Evolutionary conservation across 352 stramenopile species (phyloP).

Genomic region (Pseudoperonospora humuli): DNA sequence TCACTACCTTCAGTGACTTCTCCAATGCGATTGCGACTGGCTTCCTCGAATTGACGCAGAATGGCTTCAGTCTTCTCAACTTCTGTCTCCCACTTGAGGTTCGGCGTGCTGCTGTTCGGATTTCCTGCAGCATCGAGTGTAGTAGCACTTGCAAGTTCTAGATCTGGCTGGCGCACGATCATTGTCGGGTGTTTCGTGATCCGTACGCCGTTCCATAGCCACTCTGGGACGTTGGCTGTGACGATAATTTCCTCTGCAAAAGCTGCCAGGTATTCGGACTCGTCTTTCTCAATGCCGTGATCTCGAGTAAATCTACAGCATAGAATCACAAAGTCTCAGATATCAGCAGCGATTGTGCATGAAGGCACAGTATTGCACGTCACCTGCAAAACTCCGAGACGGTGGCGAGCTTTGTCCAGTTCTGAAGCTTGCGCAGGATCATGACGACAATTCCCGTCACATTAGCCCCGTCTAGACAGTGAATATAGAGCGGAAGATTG

Average conservation of each 20-base stretch:
- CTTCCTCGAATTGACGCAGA: constrained; percentile 72
- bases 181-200: constrained; percentile 83
- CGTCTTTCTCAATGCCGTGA: constrained; percentile 81
- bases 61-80: constrained; percentile 78
- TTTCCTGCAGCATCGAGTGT: constrained; percentile 30
- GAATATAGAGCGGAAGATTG: constrained; percentile 77
- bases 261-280: constrained; percentile 72
- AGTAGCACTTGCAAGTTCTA: constrained; percentile 33
- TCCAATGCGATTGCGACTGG: constrained; percentile 54
- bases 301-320: constrained; percentile 65
- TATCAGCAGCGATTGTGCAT: background rate
- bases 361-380: background rate
- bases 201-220: constrained; percentile 79
- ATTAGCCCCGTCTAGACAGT: constrained; percentile 84
- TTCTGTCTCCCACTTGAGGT: constrained; percentile 69
- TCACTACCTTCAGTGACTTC: constrained; percentile 44
- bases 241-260: constrained; percentile 84
- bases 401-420: constrained; percentile 82
- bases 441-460: constrained; percentile 85
- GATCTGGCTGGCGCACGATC: constrained; percentile 75
- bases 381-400: constrained; percentile 77
- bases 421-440: constrained; percentile 82
- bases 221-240: constrained; percentile 59
- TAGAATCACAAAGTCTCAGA: background rate
- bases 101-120: constrained; percentile 28